These are phyloP conservation scores for Ustulina deusta DNA, from an alignment of 2,329 filamentous ascomycete species.

Conservation along the genomic window DNA sequence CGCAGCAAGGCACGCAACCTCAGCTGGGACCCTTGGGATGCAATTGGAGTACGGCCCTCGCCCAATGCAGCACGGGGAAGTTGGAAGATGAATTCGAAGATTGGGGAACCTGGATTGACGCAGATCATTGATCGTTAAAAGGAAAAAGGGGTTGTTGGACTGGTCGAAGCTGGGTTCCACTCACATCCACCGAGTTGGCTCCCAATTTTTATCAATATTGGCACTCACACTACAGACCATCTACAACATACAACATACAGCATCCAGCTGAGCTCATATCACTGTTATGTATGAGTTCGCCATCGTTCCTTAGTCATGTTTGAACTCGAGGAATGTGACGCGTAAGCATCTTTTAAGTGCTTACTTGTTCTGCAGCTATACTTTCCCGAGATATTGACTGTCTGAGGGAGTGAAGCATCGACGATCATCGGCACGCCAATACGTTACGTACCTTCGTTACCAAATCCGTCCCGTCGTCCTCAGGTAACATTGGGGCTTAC, in stretches of 20 bases:
- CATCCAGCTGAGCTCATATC: constrained; percentile 6
- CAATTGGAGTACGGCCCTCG: constrained; percentile 25
- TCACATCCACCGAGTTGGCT: constrained; percentile 4
- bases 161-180: constrained; percentile 20
- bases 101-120: constrained; percentile 24
- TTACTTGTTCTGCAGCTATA: constrained; percentile 20
- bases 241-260: background rate
- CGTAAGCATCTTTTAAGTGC: constrained; percentile 27
- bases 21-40: constrained; percentile 24
- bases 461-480: background rate
- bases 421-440: background rate
- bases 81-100: constrained; percentile 11
- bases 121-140: constrained; percentile 12
- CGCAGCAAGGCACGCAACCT: constrained; percentile 29
- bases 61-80: constrained; percentile 22
- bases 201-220: constrained; percentile 31
- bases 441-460: background rate
- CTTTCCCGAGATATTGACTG: background rate
- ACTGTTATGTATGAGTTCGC: background rate
- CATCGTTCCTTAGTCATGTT: background rate
- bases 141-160: constrained; percentile 13
- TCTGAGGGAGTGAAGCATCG: background rate
- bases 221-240: constrained; percentile 20
- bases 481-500: constrained; percentile 14
- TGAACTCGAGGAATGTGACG: constrained; percentile 17